Percentiles rank a stretch among this genome's conserved stretches.
Evolutionary conservation across 805 yeast species (phyloP).

Genomic region (Yamadazyma takamatsuzukensis): DNA sequence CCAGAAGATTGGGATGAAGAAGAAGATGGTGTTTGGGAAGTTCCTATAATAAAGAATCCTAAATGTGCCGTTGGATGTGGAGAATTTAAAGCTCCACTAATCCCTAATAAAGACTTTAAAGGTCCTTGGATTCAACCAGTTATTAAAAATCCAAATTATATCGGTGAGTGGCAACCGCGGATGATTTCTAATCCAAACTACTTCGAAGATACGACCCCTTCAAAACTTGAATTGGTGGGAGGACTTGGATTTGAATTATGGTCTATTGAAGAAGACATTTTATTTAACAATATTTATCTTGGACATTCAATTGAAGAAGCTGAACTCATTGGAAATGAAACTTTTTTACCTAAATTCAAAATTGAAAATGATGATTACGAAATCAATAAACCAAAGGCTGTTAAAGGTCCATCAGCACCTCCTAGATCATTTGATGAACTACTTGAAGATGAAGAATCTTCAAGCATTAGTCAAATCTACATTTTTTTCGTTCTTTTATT

Average conservation of each 20-base stretch:
- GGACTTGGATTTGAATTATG: conserved; percentile 87
- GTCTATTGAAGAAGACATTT: conserved; percentile 73
- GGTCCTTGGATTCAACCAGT: conserved; percentile 78
- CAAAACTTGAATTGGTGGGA: conserved; percentile 64
- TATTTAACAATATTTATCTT: conserved; percentile 80
- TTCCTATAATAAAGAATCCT: conserved; percentile 72
- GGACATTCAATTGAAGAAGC: conserved; percentile 87
- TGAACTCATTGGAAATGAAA: conserved; percentile 73
- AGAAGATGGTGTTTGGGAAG: conserved; percentile 83
- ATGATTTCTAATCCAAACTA: conserved; percentile 66
- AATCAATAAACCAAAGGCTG: conserved; percentile 37
- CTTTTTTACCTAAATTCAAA: conserved; percentile 55
- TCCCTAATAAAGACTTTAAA: conserved; percentile 65
- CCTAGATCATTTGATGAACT: conserved; percentile 38
- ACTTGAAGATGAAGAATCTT: conserved; percentile 15
- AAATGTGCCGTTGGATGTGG: conserved; percentile 81
- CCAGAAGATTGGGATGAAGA: conserved; percentile 89
- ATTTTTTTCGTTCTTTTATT: conserved; percentile 17
- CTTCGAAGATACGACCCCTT: conserved; percentile 54
- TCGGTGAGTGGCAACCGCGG: conserved; percentile 76
- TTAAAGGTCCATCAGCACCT: conserved; percentile 42
- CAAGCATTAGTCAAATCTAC: conserved; percentile 12
- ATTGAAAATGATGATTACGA: conserved; percentile 47
- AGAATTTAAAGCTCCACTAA: conserved; percentile 64
- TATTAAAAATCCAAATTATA: conserved; percentile 69